A percentile compares a stretch with the other conserved stretches of the same genome.
Conservation (phyloP, 169 alveolate species). For the Cryptosporidium felis region DNA sequence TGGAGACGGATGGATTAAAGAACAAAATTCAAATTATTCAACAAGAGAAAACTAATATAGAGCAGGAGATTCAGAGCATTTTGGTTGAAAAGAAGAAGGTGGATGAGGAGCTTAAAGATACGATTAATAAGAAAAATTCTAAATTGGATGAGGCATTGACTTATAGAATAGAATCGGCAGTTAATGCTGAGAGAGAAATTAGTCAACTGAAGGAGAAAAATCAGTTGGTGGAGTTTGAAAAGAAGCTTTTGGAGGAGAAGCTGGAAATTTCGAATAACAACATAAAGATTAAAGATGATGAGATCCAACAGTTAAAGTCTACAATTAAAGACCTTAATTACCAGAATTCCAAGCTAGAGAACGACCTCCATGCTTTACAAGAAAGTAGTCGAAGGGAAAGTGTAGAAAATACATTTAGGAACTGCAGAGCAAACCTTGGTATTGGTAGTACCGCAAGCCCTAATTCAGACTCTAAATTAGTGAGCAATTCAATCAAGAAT, state of each 20-base stretch:
- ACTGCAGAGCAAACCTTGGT: background rate
- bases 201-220: conserved; percentile 39
- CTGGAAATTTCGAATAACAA: conserved; percentile 14
- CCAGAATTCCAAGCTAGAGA: conserved; percentile 23
- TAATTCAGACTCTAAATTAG: too few species aligned
- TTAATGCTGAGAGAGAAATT: conserved; percentile 38
- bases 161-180: conserved; percentile 52
- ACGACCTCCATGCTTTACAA: conserved; percentile 19
- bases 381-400: conserved; percentile 52
- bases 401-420: conserved; percentile 43
- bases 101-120: conserved; percentile 46
- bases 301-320: conserved; percentile 39
- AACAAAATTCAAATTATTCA: conserved; percentile 15
- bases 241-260: conserved; percentile 17
- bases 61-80: conserved; percentile 24
- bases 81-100: conserved; percentile 17
- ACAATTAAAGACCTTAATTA: conserved; percentile 32
- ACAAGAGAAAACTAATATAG: conserved; percentile 21
- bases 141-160: conserved; percentile 42
- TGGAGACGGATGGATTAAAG: conserved; percentile 36
- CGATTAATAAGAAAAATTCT: conserved; percentile 15
- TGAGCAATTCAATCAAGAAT: too few species aligned
- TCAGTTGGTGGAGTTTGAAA: conserved; percentile 14
- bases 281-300: conserved; percentile 42
- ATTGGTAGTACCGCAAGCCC: too few species aligned